These are phyloP conservation scores for Penicillium verrucosum DNA, from an alignment of 2,329 filamentous ascomycete species.

Conservation along the genomic window DNA sequence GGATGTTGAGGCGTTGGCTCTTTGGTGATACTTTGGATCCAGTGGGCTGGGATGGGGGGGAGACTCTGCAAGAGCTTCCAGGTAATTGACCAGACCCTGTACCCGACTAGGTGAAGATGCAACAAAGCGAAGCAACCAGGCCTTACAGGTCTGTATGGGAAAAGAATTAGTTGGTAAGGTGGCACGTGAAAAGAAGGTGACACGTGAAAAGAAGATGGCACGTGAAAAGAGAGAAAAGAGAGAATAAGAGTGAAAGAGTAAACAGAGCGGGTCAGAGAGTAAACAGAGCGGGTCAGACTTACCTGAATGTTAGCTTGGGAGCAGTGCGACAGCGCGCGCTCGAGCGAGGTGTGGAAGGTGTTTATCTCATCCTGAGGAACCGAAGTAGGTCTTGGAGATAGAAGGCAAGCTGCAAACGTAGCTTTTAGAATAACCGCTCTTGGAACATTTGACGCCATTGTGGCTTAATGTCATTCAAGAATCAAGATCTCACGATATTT, in stretches of 20 bases:
- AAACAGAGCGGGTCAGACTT: slow-evolving; percentile 64
- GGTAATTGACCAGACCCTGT: slow-evolving; percentile 69
- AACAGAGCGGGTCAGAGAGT: too few relatives aligned
- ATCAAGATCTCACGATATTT: not conserved
- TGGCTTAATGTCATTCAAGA: not conserved
- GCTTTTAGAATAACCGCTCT: slow-evolving; percentile 70
- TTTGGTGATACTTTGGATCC: slow-evolving; percentile 53
- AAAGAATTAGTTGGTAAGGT: slow-evolving; percentile 35
- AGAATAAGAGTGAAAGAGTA: too few relatives aligned
- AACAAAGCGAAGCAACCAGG: slow-evolving; percentile 75
- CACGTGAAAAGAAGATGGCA: slow-evolving; percentile 12
- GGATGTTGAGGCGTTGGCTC: slow-evolving; percentile 68
- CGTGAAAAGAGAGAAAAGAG: too few relatives aligned
- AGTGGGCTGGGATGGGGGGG: slow-evolving; percentile 37
- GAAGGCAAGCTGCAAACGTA: slow-evolving; percentile 68
- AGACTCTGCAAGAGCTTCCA: slow-evolving; percentile 65
- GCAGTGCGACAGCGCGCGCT: slow-evolving; percentile 66
- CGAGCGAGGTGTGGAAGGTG: slow-evolving; percentile 64
- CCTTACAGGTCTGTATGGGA: slow-evolving; percentile 70
- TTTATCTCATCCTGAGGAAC: slow-evolving; percentile 68
- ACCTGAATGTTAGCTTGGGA: slow-evolving; percentile 83
- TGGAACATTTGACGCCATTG: not conserved
- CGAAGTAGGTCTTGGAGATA: slow-evolving; percentile 69
- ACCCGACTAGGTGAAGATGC: slow-evolving; percentile 64
- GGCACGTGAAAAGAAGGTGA: slow-evolving; percentile 14